phyloP scores from a whole-genome alignment of 148 eudicot species.

The Tetragonia tetragonoides region DNA sequence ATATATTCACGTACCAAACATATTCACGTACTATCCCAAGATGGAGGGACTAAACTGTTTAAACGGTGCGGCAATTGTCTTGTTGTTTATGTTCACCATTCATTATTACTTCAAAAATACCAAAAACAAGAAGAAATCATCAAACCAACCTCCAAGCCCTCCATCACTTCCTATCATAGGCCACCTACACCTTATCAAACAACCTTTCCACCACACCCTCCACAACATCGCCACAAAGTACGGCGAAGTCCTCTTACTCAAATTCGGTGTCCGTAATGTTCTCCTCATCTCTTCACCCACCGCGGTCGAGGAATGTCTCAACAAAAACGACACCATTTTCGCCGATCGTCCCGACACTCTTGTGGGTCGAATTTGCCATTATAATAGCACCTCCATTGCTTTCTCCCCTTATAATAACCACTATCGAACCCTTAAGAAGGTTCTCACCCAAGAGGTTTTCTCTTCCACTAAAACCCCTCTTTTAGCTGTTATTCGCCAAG shows the following conservation, averaged over 20 bases:
- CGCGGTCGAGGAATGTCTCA: slow-evolving; percentile 33
- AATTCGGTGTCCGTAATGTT: slow-evolving; percentile 23
- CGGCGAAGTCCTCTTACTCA: slow-evolving; percentile 25
- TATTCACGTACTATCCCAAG: neutral
- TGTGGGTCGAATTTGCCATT: slow-evolving; percentile 18
- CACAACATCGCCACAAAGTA: slow-evolving; percentile 17
- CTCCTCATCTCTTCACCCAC: slow-evolving; percentile 31
- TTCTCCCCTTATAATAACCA: slow-evolving; percentile 25
- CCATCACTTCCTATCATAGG: slow-evolving; percentile 37
- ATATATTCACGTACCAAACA: too few species aligned
- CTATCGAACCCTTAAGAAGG: slow-evolving; percentile 18
- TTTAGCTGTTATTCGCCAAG: slow-evolving; percentile 9
- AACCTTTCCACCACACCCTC: slow-evolving; percentile 25
- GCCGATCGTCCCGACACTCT: slow-evolving; percentile 27
- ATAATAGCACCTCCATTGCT: slow-evolving; percentile 25
- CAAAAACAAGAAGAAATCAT: neutral
- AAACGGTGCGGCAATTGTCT: neutral
- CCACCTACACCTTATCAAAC: slow-evolving; percentile 31
- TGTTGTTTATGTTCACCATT: neutral
- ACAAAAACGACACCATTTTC: slow-evolving; percentile 29
- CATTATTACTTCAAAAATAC: neutral
- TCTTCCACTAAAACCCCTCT: slow-evolving; percentile 16
- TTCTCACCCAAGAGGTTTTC: slow-evolving; percentile 23
- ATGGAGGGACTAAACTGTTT: slow-evolving; percentile 4
- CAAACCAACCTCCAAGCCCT: slow-evolving; percentile 31